Evolutionary conservation across 306 rosid species (phyloP), one percentile per base, ranked within the genome.

Genomic region (Fragaria iinumae): DNA sequence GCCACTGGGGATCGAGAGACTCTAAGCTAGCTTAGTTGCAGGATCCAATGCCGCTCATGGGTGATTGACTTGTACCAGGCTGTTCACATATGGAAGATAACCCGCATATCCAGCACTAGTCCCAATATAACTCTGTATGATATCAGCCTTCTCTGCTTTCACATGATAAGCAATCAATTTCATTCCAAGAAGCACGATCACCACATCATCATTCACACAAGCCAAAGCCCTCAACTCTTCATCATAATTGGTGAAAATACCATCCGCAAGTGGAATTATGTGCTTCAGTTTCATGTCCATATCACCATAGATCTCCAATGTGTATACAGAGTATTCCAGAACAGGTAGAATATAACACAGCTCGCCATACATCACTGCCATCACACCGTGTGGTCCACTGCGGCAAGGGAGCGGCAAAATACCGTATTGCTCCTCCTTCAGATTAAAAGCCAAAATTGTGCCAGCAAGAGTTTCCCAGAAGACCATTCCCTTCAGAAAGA

Each of bases 81-180:
- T 84, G 70, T 87, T 87, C 8, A 87, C 81, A 67, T 84, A 87
- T 8, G 86, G 83, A 36, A 84, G 45, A 77, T 39, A 84, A 57
- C 27, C 71, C 18, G 11, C 70, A 48, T 21, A 65, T 36, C 47
- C 77, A 49, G 23, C 29, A 8, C 23, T 1, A 34, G 17, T 27
- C 5, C 11, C 23, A 23, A 0, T 23, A n/a, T 3, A 9, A 21
- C 11, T 27, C n/a, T 38, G 9, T 18, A 74, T 53, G 5, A 55
- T 0, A 36, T 44, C 38, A 29, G 50, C 72, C 59, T 39, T 53
- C 70, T 69, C 6, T 44, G 71, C 71, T 63, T 72, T 81, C 32
- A 71, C 65, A 71, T 82, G 39, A 53, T 79, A 84, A 1, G 69
- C 65, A 32, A 75, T 29, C 76, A 84, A 8, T 13, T 38, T 59